These are phyloP conservation scores for Globisporangium yorkense DNA, from an alignment of 352 stramenopile genomes.

Conservation along the genomic window DNA sequence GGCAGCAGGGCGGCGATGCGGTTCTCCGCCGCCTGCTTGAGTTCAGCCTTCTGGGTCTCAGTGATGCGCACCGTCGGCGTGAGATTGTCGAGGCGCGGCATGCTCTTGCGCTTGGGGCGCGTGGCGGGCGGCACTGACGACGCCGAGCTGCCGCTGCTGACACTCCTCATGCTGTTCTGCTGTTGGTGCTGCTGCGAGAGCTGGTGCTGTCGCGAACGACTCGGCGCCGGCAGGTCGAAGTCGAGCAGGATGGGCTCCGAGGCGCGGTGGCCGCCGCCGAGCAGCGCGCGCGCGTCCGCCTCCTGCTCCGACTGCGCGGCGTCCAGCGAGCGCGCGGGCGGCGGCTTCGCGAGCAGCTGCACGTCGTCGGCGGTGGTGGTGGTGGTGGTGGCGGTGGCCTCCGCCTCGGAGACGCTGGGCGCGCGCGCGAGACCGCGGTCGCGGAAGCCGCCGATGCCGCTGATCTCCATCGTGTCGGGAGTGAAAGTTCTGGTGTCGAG, in stretches of 20 bases:
- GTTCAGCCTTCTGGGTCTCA: conserved; percentile 1
- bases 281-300: neutral
- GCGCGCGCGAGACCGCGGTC: neutral
- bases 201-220: neutral
- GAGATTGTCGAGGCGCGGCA: conserved; percentile 10
- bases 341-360: neutral
- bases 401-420: neutral
- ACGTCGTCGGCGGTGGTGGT: neutral
- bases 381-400: neutral
- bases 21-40: conserved; percentile 19
- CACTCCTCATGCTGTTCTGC: neutral
- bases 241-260: conserved; percentile 14
- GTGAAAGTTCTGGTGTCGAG: neutral
- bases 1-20: conserved; percentile 38
- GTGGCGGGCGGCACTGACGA: neutral
- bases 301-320: neutral
- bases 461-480: conserved; percentile 5
- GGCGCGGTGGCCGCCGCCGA: conserved; percentile 4
- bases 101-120: conserved; percentile 1
- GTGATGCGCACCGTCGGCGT: conserved; percentile 7
- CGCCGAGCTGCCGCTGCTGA: neutral
- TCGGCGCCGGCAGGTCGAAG: conserved; percentile 10
- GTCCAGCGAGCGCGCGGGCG: conserved; percentile 2
- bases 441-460: conserved; percentile 8
- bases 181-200: neutral